Percentiles rank a stretch among this genome's conserved stretches.
Evolutionary conservation across 208 protist genomes (phyloP).

Genomic region (Zelonia costaricensis): DNA sequence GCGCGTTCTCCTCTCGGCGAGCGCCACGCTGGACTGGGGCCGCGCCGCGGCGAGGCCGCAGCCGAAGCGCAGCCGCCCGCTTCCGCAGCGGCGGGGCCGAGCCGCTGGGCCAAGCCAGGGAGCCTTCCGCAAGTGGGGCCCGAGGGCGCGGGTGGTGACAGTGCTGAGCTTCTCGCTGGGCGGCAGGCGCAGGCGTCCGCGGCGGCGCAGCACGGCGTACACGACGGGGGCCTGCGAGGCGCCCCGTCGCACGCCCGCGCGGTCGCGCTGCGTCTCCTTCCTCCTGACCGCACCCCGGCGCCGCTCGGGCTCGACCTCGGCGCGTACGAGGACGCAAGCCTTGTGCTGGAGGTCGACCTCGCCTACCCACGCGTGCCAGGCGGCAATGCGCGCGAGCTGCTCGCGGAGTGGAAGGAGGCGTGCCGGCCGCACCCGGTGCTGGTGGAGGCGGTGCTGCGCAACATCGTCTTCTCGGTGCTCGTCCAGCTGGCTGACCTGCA

Average conservation of each 20-base stretch:
- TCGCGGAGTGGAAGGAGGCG: conserved; percentile 35
- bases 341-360: conserved; percentile 40
- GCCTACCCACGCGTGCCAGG: conserved; percentile 49
- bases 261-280: background rate
- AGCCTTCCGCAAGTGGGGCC: background rate
- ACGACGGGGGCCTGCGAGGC: too few relatives aligned
- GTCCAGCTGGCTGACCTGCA: conserved; percentile 57
- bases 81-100: too few relatives aligned
- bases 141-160: too few relatives aligned
- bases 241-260: too few relatives aligned
- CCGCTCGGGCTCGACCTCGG: conserved; percentile 23
- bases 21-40: too few relatives aligned
- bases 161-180: too few relatives aligned
- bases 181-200: too few relatives aligned
- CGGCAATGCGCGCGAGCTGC: conserved; percentile 57
- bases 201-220: too few relatives aligned
- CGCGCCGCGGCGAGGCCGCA: too few relatives aligned
- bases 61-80: too few relatives aligned
- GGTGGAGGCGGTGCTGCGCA: conserved; percentile 65
- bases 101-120: too few relatives aligned
- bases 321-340: conserved; percentile 17
- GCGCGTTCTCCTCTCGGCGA: too few relatives aligned
- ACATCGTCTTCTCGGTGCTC: conserved; percentile 61
- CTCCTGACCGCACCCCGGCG: conserved; percentile 1
- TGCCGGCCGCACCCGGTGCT: conserved; percentile 36